phyloP scores from a whole-genome alignment of 148 eudicot species.

The Oxyria digyna region DNA sequence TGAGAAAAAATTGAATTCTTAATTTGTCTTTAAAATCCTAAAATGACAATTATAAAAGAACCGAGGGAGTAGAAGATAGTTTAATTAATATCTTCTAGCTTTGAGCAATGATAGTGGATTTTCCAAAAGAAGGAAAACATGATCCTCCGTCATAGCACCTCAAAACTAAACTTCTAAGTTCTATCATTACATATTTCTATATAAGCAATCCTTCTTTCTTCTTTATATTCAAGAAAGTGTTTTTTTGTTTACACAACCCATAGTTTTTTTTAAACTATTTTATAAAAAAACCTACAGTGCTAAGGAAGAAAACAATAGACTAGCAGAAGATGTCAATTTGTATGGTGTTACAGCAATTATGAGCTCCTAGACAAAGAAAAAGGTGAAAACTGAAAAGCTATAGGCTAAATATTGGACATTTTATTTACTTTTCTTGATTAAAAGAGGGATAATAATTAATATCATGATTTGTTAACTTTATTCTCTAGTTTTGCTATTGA shows the following conservation, averaged over 20 bases:
- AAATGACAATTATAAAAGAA: no score
- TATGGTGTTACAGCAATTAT: not conserved
- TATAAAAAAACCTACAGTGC: not conserved
- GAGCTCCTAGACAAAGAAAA: not conserved
- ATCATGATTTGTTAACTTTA: constrained; percentile 1
- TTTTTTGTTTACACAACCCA: not conserved
- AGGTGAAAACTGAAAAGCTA: constrained; percentile 1
- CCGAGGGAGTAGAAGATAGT: not conserved
- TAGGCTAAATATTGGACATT: not conserved
- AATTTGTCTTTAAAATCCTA: no score
- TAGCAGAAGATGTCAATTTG: not conserved
- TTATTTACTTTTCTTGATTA: not conserved
- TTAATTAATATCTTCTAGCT: not conserved
- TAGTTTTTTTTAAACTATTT: not conserved
- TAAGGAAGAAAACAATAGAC: not conserved
- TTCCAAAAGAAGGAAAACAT: constrained; percentile 6
- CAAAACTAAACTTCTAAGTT: constrained; percentile 2
- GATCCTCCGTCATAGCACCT: not conserved
- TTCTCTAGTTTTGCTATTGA: not conserved
- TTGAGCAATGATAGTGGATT: not conserved
- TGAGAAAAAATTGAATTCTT: no score
- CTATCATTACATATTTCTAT: constrained; percentile 3
- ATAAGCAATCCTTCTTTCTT: not conserved
- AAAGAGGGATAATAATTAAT: not conserved
- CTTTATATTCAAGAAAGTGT: not conserved